Evolutionary conservation across 805 yeast species (phyloP), one percentile per base, ranked within the genome.

Genomic region (Monosporozyma aquatica): DNA sequence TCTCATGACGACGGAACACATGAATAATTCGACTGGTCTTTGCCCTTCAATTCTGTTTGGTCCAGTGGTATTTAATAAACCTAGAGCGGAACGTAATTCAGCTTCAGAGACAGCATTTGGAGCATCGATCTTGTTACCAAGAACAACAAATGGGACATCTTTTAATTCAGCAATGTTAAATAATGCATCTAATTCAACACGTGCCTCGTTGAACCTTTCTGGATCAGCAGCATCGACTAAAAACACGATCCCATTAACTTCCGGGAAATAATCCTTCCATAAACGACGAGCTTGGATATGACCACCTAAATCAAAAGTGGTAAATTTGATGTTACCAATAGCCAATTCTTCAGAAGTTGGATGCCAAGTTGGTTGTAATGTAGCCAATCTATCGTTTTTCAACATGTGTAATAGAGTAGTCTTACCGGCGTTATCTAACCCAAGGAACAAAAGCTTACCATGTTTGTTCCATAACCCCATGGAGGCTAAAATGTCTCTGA

Each of bases 191-290:
- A 92, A 76, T 70, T 92, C 98, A 35, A 87, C 87, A 68, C 85
- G 83, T 48, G 95, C 83, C 72, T 92, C 99, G 53, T 84, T 83
- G 56, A 92, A 84, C 67, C 99, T 82, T 63, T 82, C 95, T 29
- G 92, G 81, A 62, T 92, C 98, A 43, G 97, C 97, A 43, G 95
- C 94, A 64, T 92, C 99, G 25, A 92, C 97, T 46, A 92, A 72
- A 66, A 84, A 92, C 25, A 92, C 97, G 53, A 92, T 92, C 43
- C 97, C 98, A 65, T 87, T 85, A 39, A 92, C 99, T 69, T 92
- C 99, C 46, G 99, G 99, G 82, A 92, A 92, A 67, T 92, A 92
- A 65, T 92, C 97, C 64, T 89, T 89, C 99, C 99, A 92, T 61
- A 92, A 79, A 69, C 98, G 87, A 70, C 99, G 89, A 39, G 99